These are phyloP conservation scores for Xylaria sp. DNA, from an alignment of 2,329 filamentous ascomycete species.

Conservation along the genomic window DNA sequence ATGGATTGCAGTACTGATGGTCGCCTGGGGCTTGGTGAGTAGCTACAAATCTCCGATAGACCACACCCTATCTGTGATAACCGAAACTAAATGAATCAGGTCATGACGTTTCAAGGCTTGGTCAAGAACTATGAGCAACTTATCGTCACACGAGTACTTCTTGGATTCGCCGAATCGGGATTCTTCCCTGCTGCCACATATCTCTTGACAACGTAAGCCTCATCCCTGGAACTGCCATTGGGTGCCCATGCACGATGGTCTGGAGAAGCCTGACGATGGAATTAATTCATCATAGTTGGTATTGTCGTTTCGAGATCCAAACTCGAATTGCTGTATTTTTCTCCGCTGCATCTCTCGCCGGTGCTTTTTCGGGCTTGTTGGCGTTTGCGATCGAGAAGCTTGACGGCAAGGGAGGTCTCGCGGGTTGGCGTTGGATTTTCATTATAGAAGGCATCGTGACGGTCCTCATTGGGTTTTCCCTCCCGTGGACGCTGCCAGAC, in stretches of 20 bases:
- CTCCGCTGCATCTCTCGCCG: slow-evolving; percentile 3
- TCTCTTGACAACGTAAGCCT: background rate
- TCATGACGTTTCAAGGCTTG: background rate
- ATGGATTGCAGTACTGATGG: slow-evolving; percentile 3
- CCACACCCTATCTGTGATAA: background rate
- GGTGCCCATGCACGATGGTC: background rate
- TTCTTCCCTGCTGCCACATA: slow-evolving; percentile 10
- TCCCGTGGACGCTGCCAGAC: slow-evolving; percentile 2
- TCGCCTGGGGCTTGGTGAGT: slow-evolving; percentile 6
- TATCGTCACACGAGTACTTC: slow-evolving; percentile 3
- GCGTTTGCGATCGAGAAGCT: slow-evolving; percentile 9
- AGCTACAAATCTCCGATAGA: background rate
- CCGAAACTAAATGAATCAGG: background rate
- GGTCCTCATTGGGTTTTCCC: background rate
- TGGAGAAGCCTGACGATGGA: background rate
- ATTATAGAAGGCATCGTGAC: slow-evolving; percentile 3
- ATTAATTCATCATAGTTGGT: background rate
- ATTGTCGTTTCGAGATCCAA: slow-evolving; percentile 7
- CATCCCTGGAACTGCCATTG: background rate
- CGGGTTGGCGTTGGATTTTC: slow-evolving; percentile 8
- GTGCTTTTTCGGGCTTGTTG: slow-evolving; percentile 1
- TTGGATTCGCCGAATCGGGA: background rate
- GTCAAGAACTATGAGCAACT: slow-evolving; percentile 9
- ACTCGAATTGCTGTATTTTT: slow-evolving; percentile 8
- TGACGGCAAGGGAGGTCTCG: slow-evolving; percentile 3